phyloP scores from a whole-genome alignment of 208 protist genomes.

The Leishmania aethiopica region DNA sequence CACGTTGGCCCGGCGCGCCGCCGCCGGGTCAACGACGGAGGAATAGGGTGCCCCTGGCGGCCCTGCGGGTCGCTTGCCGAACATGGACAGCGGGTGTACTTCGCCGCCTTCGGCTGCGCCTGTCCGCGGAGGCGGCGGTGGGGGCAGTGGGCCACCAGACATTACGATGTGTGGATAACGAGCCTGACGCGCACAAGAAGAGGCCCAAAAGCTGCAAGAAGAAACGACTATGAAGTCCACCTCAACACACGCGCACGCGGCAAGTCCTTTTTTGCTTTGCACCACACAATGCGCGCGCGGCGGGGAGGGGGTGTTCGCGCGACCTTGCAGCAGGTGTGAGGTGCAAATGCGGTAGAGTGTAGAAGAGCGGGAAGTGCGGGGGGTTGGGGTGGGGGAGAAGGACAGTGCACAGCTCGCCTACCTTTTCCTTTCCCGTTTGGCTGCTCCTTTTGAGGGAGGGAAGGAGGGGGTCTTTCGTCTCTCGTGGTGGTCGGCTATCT shows the following conservation, averaged over 20 bases:
- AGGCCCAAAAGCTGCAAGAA: not conserved
- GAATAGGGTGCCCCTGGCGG: not conserved
- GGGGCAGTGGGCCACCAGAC: constrained; percentile 14
- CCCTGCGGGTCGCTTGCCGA: constrained; percentile 9
- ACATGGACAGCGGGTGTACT: constrained; percentile 7
- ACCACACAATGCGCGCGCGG: not conserved
- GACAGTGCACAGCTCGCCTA: not conserved
- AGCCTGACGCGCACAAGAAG: not conserved
- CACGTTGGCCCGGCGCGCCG: constrained; percentile 16
- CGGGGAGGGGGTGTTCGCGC: not conserved
- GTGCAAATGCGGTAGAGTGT: not conserved
- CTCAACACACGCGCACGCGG: not conserved
- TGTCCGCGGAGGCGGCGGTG: constrained; percentile 18
- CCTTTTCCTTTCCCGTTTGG: not conserved
- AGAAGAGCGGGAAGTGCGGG: not conserved
- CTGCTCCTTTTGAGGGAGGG: not conserved
- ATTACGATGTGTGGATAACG: not conserved
- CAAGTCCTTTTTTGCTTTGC: too few relatives aligned
- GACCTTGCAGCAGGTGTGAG: not conserved
- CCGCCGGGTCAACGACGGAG: not conserved
- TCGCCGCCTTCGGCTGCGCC: not conserved
- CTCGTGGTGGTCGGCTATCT: not conserved
- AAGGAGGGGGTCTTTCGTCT: not conserved
- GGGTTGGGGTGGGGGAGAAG: not conserved
- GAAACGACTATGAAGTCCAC: not conserved